phyloP scores from a whole-genome alignment of 2,329 filamentous ascomycete species.

The Alternaria hordeiaustralica region DNA sequence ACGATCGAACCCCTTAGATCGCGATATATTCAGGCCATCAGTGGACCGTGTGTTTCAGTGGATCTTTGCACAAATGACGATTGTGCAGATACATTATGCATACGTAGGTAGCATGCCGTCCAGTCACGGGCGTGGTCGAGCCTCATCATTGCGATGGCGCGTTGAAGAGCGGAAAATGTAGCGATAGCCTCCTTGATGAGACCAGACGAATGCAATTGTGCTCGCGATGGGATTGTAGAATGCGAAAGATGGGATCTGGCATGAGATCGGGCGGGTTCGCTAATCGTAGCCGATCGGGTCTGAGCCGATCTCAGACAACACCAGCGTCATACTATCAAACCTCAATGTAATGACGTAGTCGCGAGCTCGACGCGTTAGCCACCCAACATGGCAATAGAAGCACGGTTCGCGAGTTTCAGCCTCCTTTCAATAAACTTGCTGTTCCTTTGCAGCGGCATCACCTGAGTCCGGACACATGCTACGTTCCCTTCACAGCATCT shows the following conservation, averaged over 20 bases:
- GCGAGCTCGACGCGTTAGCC: conserved; percentile 31
- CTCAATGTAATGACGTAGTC: conserved; percentile 27
- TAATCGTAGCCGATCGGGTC: conserved; percentile 16
- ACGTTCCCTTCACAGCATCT: conserved; percentile 27
- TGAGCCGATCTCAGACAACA: conserved; percentile 13
- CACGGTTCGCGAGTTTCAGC: conserved; percentile 10
- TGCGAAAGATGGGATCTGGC: not conserved
- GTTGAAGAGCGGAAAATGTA: not conserved
- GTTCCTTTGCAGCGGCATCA: conserved; percentile 8
- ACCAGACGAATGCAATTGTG: not conserved
- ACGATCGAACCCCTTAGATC: not conserved
- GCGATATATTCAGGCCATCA: not conserved
- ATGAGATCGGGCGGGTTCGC: conserved; percentile 9
- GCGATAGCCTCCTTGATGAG: not conserved
- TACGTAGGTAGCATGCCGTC: not conserved
- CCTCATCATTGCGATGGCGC: not conserved
- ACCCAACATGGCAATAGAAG: conserved; percentile 18
- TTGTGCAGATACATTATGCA: not conserved
- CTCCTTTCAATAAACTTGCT: not conserved
- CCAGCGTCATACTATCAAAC: conserved; percentile 19
- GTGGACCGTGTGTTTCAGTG: not conserved
- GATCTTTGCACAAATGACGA: not conserved
- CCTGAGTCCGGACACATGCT: conserved; percentile 33
- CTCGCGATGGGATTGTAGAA: not conserved
- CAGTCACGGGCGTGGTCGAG: rapidly evolving